Evolutionary conservation across 768 basidiomycete genomes (phyloP), one percentile per base, ranked within the genome.

Genomic region (Psilocybe subaeruginosa): DNA sequence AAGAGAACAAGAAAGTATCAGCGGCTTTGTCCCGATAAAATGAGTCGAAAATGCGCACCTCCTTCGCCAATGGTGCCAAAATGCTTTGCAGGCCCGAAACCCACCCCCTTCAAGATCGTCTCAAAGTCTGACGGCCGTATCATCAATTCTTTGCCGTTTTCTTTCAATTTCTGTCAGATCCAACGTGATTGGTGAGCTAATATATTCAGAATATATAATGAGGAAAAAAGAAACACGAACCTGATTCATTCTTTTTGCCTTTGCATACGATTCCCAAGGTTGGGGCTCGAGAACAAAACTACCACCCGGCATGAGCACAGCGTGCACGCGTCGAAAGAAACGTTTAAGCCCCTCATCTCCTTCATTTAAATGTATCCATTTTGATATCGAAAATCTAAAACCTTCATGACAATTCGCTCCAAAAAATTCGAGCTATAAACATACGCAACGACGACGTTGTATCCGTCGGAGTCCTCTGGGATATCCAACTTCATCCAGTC

Each of bases 331-430:
- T 2, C 70, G 74, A 68, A 97, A 96, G 72, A 95, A 93, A 0
- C 64, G 60, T 37, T 72, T 65, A n/a, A 97, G 66, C 0, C 87
- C 94, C 0, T 83, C 82, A 68, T 97, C 95, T 8, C 91, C 90
- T 9, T 80, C 78, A 64, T 95, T 88, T 8, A 97, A 78, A 72
- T 97, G 95, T 31, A 96, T 92, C 95, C 95, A 97, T 74, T 95
- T 97, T 0, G 93, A 86, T 47, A 96, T 75, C 0, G 94, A 96
- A 65, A 97, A 87, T 1, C 93, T 95, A 69, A 2, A 53, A 35
- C 47, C 7, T 12, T 19, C 47, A 33, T 31, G 11, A 23, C 19
- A 60, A 50, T 30, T 41, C n/a, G 41, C 31, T 47, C 30, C 35
- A 7, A 46, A 57, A 19, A 23, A 23, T 23, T 23, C 23, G 23